These are phyloP conservation scores for Microascus cirrosus DNA, from an alignment of 2,329 filamentous ascomycete species.

Conservation along the genomic window DNA sequence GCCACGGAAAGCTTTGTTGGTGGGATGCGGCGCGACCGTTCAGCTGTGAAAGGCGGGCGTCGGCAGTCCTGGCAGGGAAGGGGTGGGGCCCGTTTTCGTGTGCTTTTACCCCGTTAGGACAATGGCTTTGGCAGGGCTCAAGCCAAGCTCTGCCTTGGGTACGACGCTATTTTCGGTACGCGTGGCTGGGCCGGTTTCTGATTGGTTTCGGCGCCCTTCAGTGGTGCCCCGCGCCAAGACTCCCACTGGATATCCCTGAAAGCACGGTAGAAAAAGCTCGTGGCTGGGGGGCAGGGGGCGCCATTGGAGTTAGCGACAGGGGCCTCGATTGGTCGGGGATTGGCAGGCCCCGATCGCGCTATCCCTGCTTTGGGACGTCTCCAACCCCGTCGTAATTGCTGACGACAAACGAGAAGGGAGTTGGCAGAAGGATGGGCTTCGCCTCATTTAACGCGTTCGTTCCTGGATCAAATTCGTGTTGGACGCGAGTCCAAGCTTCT, in stretches of 20 bases:
- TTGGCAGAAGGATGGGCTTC: neutral
- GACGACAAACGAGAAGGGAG: neutral
- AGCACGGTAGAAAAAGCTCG: neutral
- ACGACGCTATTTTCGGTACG: neutral
- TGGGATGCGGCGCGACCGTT: neutral
- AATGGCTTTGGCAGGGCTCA: neutral
- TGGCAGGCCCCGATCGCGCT: neutral
- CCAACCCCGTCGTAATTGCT: conserved; percentile 1
- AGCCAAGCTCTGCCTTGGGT: neutral
- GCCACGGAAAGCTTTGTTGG: neutral
- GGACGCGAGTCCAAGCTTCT: too few relatives aligned
- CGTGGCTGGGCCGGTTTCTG: neutral
- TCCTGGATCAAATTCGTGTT: neutral
- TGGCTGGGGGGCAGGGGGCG: neutral
- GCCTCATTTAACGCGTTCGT: neutral
- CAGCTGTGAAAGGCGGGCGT: neutral
- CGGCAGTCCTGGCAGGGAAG: neutral
- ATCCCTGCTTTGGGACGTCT: neutral
- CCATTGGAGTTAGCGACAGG: neutral
- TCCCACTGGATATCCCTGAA: neutral
- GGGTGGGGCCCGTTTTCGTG: neutral
- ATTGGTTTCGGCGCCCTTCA: neutral
- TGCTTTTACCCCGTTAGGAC: neutral
- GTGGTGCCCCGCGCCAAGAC: neutral
- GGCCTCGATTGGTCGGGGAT: neutral